These are phyloP conservation scores for Skeletonema grethae DNA, from an alignment of 108 stramenopile species.

Conservation along the genomic window DNA sequence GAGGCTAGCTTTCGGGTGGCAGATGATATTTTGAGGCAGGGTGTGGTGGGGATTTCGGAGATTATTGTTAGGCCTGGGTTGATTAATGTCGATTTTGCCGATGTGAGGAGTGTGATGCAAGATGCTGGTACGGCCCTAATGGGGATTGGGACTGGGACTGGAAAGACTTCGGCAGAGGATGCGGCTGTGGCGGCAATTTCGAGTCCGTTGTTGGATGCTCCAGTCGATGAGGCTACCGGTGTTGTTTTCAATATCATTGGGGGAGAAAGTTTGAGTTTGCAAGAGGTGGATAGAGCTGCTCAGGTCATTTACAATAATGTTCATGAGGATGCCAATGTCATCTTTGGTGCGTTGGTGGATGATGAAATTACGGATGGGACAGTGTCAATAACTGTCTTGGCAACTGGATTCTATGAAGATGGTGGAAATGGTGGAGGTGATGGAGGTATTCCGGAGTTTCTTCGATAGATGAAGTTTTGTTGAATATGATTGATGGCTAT, in stretches of 20 bases:
- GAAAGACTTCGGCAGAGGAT: slow-evolving; percentile 88
- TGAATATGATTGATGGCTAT: neutral
- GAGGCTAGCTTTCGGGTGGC: slow-evolving; percentile 90
- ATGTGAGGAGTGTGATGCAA: slow-evolving; percentile 91
- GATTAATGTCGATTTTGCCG: slow-evolving; percentile 95
- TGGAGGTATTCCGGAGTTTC: slow-evolving; percentile 49
- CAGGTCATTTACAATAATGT: slow-evolving; percentile 92
- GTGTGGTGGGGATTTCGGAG: slow-evolving; percentile 91
- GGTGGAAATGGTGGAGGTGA: slow-evolving; percentile 20
- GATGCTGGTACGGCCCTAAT: slow-evolving; percentile 92
- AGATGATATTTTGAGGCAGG: slow-evolving; percentile 91
- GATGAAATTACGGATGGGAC: slow-evolving; percentile 86
- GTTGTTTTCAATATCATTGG: slow-evolving; percentile 94
- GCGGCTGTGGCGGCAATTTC: slow-evolving; percentile 90
- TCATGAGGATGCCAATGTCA: slow-evolving; percentile 93
- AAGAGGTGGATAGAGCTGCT: slow-evolving; percentile 89
- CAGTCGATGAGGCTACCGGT: slow-evolving; percentile 88
- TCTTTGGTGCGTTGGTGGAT: slow-evolving; percentile 92
- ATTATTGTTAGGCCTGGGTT: slow-evolving; percentile 91
- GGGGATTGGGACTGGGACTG: slow-evolving; percentile 87
- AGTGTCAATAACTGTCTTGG: slow-evolving; percentile 90
- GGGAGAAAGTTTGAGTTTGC: slow-evolving; percentile 83
- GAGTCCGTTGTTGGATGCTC: slow-evolving; percentile 86
- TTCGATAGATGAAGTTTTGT: slow-evolving; percentile 25
- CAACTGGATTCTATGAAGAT: slow-evolving; percentile 80